phyloP scores from a whole-genome alignment of 441 rosid species.

The Euphorbia schlechtendalii region DNA sequence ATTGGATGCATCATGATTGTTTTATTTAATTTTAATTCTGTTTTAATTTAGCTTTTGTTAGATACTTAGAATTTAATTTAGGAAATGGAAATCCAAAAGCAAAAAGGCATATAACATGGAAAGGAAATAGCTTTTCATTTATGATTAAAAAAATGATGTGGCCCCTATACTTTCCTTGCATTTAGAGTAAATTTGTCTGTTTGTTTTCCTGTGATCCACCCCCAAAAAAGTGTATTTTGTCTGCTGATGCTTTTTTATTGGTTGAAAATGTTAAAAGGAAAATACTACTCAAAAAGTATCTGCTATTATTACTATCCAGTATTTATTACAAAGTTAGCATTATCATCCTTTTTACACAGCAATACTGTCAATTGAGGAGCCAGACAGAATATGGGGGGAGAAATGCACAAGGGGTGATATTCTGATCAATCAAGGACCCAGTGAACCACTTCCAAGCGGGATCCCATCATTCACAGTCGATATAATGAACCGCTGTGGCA shows the following conservation, averaged over 20 bases:
- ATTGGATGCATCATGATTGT: background rate
- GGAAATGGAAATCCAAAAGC: slow-evolving; percentile 6
- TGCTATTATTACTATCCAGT: slow-evolving; percentile 17
- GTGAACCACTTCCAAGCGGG: slow-evolving; percentile 64
- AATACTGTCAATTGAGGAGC: slow-evolving; percentile 28
- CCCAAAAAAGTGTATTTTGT: slow-evolving; percentile 37
- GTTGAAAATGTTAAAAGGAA: slow-evolving; percentile 12
- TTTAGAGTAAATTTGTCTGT: slow-evolving; percentile 24
- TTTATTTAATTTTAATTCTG: background rate
- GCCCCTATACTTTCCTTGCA: slow-evolving; percentile 9
- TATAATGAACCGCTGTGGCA: slow-evolving; percentile 54
- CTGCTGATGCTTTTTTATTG: slow-evolving; percentile 22
- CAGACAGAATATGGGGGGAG: slow-evolving; percentile 49
- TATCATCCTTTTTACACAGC: slow-evolving; percentile 17
- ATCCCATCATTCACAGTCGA: slow-evolving; percentile 77
- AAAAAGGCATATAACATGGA: background rate
- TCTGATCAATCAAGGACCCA: slow-evolving; percentile 60
- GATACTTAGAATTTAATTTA: slow-evolving; percentile 3
- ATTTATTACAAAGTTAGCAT: slow-evolving; percentile 3
- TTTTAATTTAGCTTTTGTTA: background rate
- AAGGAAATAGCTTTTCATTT: background rate
- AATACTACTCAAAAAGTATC: slow-evolving; percentile 3
- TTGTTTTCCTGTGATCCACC: slow-evolving; percentile 35
- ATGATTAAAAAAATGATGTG: background rate
- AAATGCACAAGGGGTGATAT: slow-evolving; percentile 57